Evolutionary conservation across 306 rosid species (phyloP).

Genomic region (Sindora glabra): DNA sequence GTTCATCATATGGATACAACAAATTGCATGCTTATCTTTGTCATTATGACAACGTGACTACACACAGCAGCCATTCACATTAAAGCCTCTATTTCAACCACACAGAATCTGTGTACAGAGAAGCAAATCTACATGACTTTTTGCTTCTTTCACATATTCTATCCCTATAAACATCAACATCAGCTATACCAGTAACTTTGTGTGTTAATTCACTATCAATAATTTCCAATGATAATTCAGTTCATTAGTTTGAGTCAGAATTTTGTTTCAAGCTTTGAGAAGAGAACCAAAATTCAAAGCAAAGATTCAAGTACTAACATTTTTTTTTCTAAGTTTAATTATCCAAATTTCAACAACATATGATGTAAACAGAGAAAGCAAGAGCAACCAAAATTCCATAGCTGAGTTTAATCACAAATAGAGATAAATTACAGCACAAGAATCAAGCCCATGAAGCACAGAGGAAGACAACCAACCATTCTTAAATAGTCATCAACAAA

Average conservation of each 20-base stretch:
- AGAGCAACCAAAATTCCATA: slow-evolving; percentile 5
- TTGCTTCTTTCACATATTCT: background rate
- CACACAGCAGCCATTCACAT: too few relatives aligned
- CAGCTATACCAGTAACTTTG: background rate
- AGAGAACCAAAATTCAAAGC: background rate
- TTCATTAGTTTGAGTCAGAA: background rate
- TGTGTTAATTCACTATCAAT: background rate
- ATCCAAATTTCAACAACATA: slow-evolving; percentile 4
- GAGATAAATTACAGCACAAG: background rate
- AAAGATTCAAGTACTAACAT: slow-evolving; percentile 1
- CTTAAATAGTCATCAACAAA: slow-evolving; percentile 86
- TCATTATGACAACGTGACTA: background rate
- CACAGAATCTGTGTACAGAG: too few relatives aligned
- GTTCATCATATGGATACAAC: background rate
- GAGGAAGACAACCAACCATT: slow-evolving; percentile 53
- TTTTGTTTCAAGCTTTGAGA: background rate
- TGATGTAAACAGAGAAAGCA: background rate
- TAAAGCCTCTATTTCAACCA: too few relatives aligned
- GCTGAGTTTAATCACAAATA: background rate
- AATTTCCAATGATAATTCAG: background rate
- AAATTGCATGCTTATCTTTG: too few relatives aligned
- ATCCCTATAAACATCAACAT: background rate
- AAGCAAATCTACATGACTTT: background rate
- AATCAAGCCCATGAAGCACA: background rate
- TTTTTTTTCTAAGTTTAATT: slow-evolving; percentile 1